A percentile compares a stretch with the other conserved stretches of the same genome.
These are phyloP conservation scores for Triangularia verruculosa DNA, from an alignment of 2,329 filamentous ascomycete species.

Conservation along the genomic window DNA sequence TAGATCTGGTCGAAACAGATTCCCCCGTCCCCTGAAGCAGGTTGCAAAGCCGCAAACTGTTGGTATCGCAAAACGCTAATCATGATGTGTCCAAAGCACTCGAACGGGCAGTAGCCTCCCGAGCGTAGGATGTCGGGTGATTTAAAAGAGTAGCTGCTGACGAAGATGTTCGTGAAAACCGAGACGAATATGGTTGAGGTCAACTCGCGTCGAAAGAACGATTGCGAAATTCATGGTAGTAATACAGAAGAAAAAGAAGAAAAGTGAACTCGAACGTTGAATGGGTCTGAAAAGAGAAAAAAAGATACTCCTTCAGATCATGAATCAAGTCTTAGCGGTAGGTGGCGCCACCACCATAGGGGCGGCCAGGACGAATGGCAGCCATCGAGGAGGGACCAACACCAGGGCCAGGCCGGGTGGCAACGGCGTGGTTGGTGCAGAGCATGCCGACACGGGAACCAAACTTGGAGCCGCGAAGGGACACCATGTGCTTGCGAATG, in stretches of 20 bases:
- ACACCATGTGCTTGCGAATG: slow-evolving; percentile 99
- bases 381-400: slow-evolving; percentile 61
- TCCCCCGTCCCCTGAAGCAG: slow-evolving; percentile 20
- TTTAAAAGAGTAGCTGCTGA: slow-evolving; percentile 37
- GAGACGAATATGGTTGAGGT: slow-evolving; percentile 34
- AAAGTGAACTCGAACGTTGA: neutral
- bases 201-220: slow-evolving; percentile 30
- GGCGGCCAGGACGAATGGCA: slow-evolving; percentile 54
- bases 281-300: neutral
- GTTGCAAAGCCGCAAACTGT: slow-evolving; percentile 21
- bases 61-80: slow-evolving; percentile 38
- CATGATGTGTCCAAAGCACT: slow-evolving; percentile 41
- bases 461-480: slow-evolving; percentile 95
- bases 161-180: slow-evolving; percentile 36
- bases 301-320: neutral
- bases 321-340: slow-evolving; percentile 49
- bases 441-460: slow-evolving; percentile 98
- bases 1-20: slow-evolving; percentile 29
- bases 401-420: slow-evolving; percentile 84
- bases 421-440: slow-evolving; percentile 89
- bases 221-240: slow-evolving; percentile 25
- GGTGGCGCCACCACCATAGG: slow-evolving; percentile 53
- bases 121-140: slow-evolving; percentile 40
- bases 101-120: slow-evolving; percentile 37
- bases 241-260: slow-evolving; percentile 15